Conservation (phyloP, 345 rosid species). For the Clarkia xantiana region DNA sequence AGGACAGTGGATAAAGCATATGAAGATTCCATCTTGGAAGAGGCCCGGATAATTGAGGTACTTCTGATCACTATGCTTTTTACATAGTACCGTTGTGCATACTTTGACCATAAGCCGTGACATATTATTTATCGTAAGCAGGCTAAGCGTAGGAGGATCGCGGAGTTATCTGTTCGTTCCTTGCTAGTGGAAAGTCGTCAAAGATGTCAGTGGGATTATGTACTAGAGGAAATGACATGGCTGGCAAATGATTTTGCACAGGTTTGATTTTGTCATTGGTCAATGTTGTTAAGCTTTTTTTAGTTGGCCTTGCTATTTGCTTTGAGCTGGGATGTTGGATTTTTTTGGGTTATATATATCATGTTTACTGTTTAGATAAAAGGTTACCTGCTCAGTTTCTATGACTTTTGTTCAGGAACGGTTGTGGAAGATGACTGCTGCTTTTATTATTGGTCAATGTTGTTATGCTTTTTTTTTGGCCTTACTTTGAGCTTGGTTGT, state of each 20-base stretch:
- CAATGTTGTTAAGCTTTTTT: slow-evolving; percentile 1
- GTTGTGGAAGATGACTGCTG: slow-evolving; percentile 95
- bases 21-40: slow-evolving; percentile 81
- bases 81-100: neutral
- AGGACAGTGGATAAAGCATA: slow-evolving; percentile 38
- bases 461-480: too few relatives aligned
- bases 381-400: too few relatives aligned
- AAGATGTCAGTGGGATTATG: slow-evolving; percentile 86
- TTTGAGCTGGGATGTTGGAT: too few relatives aligned
- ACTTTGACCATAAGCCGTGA: slow-evolving; percentile 11
- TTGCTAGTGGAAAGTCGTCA: slow-evolving; percentile 30
- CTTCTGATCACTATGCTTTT: slow-evolving; percentile 1
- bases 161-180: slow-evolving; percentile 57
- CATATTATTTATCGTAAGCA: slow-evolving; percentile 20
- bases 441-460: too few relatives aligned
- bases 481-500: too few relatives aligned
- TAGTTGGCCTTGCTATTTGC: neutral
- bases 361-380: too few relatives aligned
- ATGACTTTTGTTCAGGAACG: slow-evolving; percentile 49
- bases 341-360: too few relatives aligned
- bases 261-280: slow-evolving; percentile 27
- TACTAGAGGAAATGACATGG: slow-evolving; percentile 99
- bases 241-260: slow-evolving; percentile 96
- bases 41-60: slow-evolving; percentile 85
- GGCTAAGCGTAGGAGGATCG: slow-evolving; percentile 81